Base-by-base conservation (phyloP, 2,329 filamentous ascomycete species). In the Ophiosphaerella korrae region DNA sequence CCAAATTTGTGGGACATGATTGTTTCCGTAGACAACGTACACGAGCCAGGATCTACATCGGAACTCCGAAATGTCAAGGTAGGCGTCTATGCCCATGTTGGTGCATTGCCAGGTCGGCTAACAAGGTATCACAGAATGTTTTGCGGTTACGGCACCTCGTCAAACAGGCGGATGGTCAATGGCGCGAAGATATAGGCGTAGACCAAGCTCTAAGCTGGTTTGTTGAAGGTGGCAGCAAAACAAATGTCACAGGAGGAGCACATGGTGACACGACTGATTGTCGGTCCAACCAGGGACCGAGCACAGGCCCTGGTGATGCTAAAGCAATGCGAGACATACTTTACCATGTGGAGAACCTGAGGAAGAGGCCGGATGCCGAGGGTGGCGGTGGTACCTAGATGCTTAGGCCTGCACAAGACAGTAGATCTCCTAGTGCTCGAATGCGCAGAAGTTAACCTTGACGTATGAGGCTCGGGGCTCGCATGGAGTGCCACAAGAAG, bases 11-110 rank as follows among this genome's bases (percentile, higher is more conserved):
- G 55, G n/a, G 55, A 45, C 12, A 44, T 57, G n/a, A 44, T 82
- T 21, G 74, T 85, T 33, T 82, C 83, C 1, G 70, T 84, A 42
- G 84, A 86, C 62, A 77, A 75, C 34, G 64, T 82, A 45, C 82
- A 84, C 55, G 72, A 78, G 45, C 62, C 77, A 31, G 76, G 76
- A 12, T 84, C 81, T n/a, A 81, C 74, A 3, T 76, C 75, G 29
- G 67, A 73, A 42, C 71, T 63, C 35, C 68, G 66, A 12, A 62
- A 53, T 9, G 58, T 67, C 33, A 55, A 63, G 55, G 72, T 74
- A 65, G 64, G 64, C 33, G 42, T 8, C 21, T 12, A 23, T 42
- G 36, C 37, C 21, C 12, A 7, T 32, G 13, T 38, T 7, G 23
- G 7, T 16, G 23, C n/a, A 24, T 29, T 29, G 3, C 26, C 26